Conservation (phyloP, 106 monocot genomes). For the Posidonia australis region DNA sequence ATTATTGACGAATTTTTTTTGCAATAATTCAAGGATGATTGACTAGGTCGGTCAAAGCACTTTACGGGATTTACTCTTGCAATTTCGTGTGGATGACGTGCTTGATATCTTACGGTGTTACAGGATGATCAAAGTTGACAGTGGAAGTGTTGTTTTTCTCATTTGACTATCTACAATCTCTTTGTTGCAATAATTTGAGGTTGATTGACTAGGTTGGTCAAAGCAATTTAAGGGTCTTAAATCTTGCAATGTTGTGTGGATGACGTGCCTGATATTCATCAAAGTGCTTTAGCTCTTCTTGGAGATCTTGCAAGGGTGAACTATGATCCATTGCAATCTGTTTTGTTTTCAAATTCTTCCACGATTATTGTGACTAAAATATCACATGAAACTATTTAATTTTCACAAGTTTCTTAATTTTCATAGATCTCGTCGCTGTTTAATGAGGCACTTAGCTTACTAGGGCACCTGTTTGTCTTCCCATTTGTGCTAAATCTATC, state of each 20-base stretch:
- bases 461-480: too few species aligned
- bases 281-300: constrained; percentile 96
- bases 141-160: not conserved
- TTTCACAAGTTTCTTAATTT: constrained; percentile 75
- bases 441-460: too few species aligned
- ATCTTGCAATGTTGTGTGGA: constrained; percentile 95
- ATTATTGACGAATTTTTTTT: too few species aligned
- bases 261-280: constrained; percentile 76
- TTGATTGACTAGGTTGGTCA: constrained; percentile 51
- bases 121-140: too few species aligned
- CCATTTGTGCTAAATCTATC: too few species aligned
- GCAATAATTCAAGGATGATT: too few species aligned
- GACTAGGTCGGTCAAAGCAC: too few species aligned
- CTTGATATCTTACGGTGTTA: too few species aligned
- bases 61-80: too few species aligned
- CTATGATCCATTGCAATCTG: not conserved
- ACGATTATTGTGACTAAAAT: not conserved
- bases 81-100: too few species aligned
- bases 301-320: constrained; percentile 92
- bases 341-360: not conserved
- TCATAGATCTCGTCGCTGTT: too few species aligned
- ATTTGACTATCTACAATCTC: not conserved
- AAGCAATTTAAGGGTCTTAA: constrained; percentile 78
- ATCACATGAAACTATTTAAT: not conserved
- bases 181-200: not conserved